phyloP scores from a whole-genome alignment of 345 rosid species.

The Carallia brachiata region DNA sequence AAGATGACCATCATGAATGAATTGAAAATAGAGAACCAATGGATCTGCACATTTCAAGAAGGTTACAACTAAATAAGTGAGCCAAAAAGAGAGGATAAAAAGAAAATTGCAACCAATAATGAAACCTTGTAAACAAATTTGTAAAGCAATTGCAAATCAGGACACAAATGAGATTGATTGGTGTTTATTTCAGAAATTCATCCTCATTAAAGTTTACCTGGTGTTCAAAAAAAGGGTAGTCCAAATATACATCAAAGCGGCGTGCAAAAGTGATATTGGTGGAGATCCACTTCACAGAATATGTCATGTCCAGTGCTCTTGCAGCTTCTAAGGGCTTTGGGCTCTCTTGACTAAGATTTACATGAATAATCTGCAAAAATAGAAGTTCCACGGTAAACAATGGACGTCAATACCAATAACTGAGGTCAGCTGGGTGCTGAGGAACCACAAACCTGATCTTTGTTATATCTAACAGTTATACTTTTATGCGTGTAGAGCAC shows the following conservation, averaged over 20 bases:
- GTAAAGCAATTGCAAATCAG: background rate
- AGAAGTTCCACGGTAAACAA: constrained; percentile 8
- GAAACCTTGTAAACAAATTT: background rate
- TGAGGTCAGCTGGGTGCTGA: constrained; percentile 3
- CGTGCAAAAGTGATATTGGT: constrained; percentile 75
- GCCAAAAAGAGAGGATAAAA: background rate
- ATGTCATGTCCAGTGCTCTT: constrained; percentile 65
- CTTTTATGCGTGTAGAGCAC: constrained; percentile 78
- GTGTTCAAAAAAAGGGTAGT: constrained; percentile 92
- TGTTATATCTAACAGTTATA: constrained; percentile 61
- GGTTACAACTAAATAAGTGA: constrained; percentile 9
- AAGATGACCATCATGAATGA: constrained; percentile 99
- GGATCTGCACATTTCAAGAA: constrained; percentile 54
- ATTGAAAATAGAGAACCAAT: constrained; percentile 96
- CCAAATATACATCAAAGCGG: constrained; percentile 89
- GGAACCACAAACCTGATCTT: constrained; percentile 68
- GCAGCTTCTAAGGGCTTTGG: constrained; percentile 73
- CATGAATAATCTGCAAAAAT: constrained; percentile 74
- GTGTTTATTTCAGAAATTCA: background rate
- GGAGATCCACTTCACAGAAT: constrained; percentile 74
- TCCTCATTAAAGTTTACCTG: constrained; percentile 50
- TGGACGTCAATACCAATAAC: background rate
- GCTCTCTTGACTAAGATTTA: constrained; percentile 74
- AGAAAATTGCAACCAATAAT: constrained; percentile 1
- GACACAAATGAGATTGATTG: background rate